Conservation (phyloP, 441 rosid genomes). For the Euphorbia schlechtendalii region DNA sequence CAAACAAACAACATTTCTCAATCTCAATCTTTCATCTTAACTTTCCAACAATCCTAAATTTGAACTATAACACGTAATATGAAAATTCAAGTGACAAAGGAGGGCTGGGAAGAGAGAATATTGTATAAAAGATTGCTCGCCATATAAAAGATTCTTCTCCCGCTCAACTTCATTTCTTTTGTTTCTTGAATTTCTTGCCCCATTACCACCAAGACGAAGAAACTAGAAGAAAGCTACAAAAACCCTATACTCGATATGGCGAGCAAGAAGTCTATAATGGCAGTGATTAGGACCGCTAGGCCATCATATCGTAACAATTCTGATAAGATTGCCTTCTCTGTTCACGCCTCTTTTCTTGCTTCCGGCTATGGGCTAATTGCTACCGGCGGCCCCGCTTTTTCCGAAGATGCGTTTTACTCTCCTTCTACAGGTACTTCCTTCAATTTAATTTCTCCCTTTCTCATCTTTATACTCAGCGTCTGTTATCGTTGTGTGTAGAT, state of each 20-base stretch:
- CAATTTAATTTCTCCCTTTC: not conserved
- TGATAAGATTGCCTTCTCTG: conserved; percentile 71
- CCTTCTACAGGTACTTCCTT: conserved; percentile 42
- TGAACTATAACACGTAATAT: too few relatives aligned
- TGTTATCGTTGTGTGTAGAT: conserved; percentile 25
- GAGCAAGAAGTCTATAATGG: conserved; percentile 53
- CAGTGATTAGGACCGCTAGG: conserved; percentile 57
- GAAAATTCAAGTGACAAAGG: too few relatives aligned
- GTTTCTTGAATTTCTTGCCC: too few relatives aligned
- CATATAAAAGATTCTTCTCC: too few relatives aligned
- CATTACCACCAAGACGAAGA: too few relatives aligned
- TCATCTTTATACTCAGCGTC: not conserved
- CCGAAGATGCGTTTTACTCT: conserved; percentile 46
- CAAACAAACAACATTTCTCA: too few relatives aligned
- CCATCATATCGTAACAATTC: conserved; percentile 52
- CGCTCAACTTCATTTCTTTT: too few relatives aligned
- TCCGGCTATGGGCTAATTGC: conserved; percentile 64
- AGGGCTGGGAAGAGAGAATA: too few relatives aligned
- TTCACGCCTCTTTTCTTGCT: conserved; percentile 64
- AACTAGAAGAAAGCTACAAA: not conserved
- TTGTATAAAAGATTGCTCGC: too few relatives aligned
- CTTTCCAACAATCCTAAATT: too few relatives aligned
- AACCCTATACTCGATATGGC: conserved; percentile 56
- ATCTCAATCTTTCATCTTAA: too few relatives aligned
- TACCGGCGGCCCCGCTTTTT: conserved; percentile 58